Evolutionary conservation across 352 stramenopile species (phyloP).

Genomic region (Globisporangium recalcitrans): DNA sequence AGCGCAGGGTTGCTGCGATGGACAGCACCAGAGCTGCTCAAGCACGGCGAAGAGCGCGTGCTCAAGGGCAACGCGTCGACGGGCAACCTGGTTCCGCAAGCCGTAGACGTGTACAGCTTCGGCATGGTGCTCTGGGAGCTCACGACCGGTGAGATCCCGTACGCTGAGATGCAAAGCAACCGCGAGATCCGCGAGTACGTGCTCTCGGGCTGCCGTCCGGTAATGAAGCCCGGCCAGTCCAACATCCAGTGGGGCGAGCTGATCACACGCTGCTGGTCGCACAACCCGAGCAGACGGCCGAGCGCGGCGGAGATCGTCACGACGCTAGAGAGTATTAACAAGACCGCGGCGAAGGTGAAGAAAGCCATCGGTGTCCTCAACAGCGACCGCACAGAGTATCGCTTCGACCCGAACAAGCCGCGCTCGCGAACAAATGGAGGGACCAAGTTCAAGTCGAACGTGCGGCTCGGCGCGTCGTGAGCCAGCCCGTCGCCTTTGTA

Average conservation of each 20-base stretch:
- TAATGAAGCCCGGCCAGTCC: slow-evolving; percentile 71
- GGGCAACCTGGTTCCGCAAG: slow-evolving; percentile 41
- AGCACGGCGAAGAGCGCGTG: slow-evolving; percentile 67
- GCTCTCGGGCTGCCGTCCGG: slow-evolving; percentile 61
- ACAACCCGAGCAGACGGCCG: slow-evolving; percentile 62
- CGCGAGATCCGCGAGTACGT: slow-evolving; percentile 74
- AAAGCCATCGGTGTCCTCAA: slow-evolving; percentile 65
- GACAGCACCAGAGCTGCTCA: slow-evolving; percentile 77
- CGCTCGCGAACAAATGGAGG: slow-evolving; percentile 34
- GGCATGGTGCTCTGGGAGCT: slow-evolving; percentile 88
- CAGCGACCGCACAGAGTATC: slow-evolving; percentile 77
- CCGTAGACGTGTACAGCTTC: slow-evolving; percentile 86
- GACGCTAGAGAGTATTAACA: slow-evolving; percentile 73
- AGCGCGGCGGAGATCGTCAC: slow-evolving; percentile 79
- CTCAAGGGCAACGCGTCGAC: slow-evolving; percentile 34
- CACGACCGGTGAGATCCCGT: slow-evolving; percentile 77
- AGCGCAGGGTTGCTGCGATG: slow-evolving; percentile 59
- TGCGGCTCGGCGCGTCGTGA: slow-evolving; percentile 42
- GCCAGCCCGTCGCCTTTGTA: slow-evolving; percentile 7
- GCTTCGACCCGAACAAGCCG: slow-evolving; percentile 52
- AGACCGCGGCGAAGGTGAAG: slow-evolving; percentile 62
- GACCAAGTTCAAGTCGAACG: slow-evolving; percentile 55
- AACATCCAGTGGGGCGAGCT: slow-evolving; percentile 84
- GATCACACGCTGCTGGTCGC: slow-evolving; percentile 80
- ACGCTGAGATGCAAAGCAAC: slow-evolving; percentile 58